A percentile compares a stretch with the other conserved stretches of the same genome.
These are phyloP conservation scores for Epichloe scottii DNA, from an alignment of 2,329 filamentous ascomycete genomes.

Conservation along the genomic window DNA sequence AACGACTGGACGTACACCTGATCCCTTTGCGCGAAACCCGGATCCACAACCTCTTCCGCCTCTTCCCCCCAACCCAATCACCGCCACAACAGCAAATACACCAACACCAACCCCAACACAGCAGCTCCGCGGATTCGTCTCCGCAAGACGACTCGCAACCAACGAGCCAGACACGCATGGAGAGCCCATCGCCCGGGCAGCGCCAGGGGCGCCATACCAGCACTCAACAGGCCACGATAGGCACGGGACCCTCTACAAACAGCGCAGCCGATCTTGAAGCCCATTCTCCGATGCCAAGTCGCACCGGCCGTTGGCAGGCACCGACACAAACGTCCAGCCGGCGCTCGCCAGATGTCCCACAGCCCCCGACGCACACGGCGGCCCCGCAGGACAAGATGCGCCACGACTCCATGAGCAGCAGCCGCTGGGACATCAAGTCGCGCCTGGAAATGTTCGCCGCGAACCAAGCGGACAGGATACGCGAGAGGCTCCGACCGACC, in stretches of 20 bases:
- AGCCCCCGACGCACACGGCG: background rate
- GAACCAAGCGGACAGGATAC: slow-evolving; percentile 45
- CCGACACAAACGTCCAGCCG: background rate
- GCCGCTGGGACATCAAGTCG: slow-evolving; percentile 42
- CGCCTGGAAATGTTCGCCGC: slow-evolving; percentile 50
- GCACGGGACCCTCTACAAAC: slow-evolving; percentile 6
- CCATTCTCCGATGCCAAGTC: slow-evolving; percentile 14
- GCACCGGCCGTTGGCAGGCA: slow-evolving; percentile 14
- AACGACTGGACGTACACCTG: slow-evolving; percentile 32
- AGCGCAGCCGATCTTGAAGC: slow-evolving; percentile 17
- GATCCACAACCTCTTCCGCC: slow-evolving; percentile 16
- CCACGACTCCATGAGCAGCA: slow-evolving; percentile 11
- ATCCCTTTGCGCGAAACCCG: slow-evolving; percentile 27
- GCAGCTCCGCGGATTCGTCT: slow-evolving; percentile 18
- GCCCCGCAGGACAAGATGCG: slow-evolving; percentile 5
- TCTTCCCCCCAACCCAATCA: slow-evolving; percentile 4
- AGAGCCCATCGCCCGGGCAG: slow-evolving; percentile 12
- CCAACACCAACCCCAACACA: background rate
- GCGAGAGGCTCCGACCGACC: slow-evolving; percentile 42
- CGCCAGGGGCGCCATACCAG: slow-evolving; percentile 4
- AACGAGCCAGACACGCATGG: slow-evolving; percentile 15
- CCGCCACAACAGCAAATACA: background rate
- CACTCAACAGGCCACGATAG: slow-evolving; percentile 10
- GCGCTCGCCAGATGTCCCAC: background rate
- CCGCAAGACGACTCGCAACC: slow-evolving; percentile 22